These are phyloP conservation scores for Trypanosoma grayi DNA, from an alignment of 208 protist species.

Conservation along the genomic window DNA sequence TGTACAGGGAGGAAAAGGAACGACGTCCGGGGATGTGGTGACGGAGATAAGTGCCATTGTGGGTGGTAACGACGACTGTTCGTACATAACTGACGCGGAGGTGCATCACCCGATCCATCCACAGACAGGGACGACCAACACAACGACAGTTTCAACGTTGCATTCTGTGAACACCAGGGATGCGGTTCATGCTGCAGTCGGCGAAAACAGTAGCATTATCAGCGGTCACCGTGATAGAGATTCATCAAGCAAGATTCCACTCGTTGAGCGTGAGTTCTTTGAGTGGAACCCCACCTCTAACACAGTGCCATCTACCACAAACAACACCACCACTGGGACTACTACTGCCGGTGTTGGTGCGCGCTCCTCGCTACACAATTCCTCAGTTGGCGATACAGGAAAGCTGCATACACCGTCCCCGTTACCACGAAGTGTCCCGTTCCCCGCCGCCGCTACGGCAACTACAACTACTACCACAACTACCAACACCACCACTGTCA, in stretches of 20 bases:
- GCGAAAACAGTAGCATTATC: background rate
- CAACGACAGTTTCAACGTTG: background rate
- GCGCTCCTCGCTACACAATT: background rate
- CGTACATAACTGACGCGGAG: background rate
- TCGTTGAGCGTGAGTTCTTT: constrained; percentile 28
- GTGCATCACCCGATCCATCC: background rate
- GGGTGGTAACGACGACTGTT: background rate
- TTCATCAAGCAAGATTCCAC: background rate
- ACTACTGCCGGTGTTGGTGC: background rate
- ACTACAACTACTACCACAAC: background rate
- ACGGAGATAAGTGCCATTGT: constrained; percentile 13
- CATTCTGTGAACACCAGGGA: constrained; percentile 1
- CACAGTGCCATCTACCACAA: constrained; percentile 10
- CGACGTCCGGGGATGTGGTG: background rate
- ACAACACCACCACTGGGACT: constrained; percentile 3
- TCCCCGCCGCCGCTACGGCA: background rate
- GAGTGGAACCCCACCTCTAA: constrained; percentile 77
- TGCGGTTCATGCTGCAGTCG: background rate
- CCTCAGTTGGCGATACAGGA: background rate
- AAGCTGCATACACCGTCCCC: background rate
- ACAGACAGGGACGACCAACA: background rate
- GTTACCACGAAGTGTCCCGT: background rate
- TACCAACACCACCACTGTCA: constrained; percentile 1
- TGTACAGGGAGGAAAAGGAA: background rate
- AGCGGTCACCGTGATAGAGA: background rate